Conservation (phyloP, 139 green algal species). For the Closterium sp. region DNA sequence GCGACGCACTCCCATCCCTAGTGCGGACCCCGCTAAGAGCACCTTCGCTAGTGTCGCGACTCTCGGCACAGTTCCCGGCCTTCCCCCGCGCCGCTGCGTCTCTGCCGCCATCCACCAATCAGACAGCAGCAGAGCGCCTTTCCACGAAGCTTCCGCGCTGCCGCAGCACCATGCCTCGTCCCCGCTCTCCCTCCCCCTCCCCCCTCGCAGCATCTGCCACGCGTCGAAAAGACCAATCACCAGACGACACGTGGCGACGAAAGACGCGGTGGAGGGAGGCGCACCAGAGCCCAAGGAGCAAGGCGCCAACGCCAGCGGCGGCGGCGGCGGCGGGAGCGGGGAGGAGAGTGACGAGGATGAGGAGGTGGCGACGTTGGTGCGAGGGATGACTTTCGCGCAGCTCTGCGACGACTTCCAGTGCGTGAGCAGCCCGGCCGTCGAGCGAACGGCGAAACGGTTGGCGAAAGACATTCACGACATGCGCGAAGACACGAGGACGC, state of each 20-base stretch:
- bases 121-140: neutral
- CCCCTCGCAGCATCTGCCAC: neutral
- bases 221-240: neutral
- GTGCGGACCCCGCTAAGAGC: neutral
- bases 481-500: slow-evolving; percentile 11
- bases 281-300: too few species aligned
- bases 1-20: neutral
- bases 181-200: neutral
- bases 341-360: neutral
- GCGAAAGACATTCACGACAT: slow-evolving; percentile 40
- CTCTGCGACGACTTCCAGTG: slow-evolving; percentile 52
- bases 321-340: neutral
- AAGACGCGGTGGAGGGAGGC: neutral
- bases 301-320: neutral
- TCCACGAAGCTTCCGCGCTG: neutral
- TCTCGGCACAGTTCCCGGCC: neutral
- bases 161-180: neutral
- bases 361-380: slow-evolving; percentile 27
- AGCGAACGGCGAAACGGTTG: slow-evolving; percentile 38
- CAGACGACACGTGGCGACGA: neutral
- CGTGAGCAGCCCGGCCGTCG: slow-evolving; percentile 43
- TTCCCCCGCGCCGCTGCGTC: neutral
- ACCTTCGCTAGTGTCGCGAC: neutral
- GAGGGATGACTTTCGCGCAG: slow-evolving; percentile 26
- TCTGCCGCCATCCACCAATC: neutral